Base-by-base conservation (phyloP, 176 grass and related monocot species). In the Oryza australiensis region DNA sequence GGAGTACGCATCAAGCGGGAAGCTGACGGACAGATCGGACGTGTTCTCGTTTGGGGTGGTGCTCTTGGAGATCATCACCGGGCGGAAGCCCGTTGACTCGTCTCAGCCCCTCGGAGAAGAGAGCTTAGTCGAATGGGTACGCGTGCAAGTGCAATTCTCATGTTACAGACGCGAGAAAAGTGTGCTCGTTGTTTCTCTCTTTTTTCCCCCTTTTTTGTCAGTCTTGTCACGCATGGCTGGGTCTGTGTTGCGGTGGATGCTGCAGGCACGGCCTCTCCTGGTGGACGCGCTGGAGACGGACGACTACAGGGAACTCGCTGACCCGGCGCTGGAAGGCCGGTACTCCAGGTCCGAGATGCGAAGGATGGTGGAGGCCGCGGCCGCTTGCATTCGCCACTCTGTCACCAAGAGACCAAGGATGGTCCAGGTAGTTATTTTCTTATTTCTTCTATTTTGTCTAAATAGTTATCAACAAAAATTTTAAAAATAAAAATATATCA, bases 31-130 rank as follows among this genome's bases (percentile, higher is more conserved):
- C 45, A 93, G 89, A 82, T 98, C 95, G 18, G 92, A 94, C 86
- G 95, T 95, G 37, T 98, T 94, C 65, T 98, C 95, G 14, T 98
- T 98, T 66, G 95, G 95, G 12, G 92, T 95, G 45, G 95, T 98
- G 84, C 92, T 98, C 62, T 80, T 93, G 68, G 95, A 98, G 84
- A 92, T 93, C n/a, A 91, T 98, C 86, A 95, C 92, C 0, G 92
- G 92, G 34, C 92, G 90, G 73, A 95, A 91, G 82, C 90, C 92
- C 18, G 85, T 98, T 13, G 93, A 98, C 76, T 20, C 88, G 18
- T 98, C 88, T 12, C 88, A 89, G 4, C 88, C 95, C 7, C 45
- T 85, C 3, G 92, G 87, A 40, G 95, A 98, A 87, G 95, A 94
- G 66, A 94, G 90, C 68, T 70, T 95, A 16, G 95, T 98, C 14